Base-by-base conservation (phyloP, 2,329 filamentous ascomycete species). In the Pseudocercospora crystallina region DNA sequence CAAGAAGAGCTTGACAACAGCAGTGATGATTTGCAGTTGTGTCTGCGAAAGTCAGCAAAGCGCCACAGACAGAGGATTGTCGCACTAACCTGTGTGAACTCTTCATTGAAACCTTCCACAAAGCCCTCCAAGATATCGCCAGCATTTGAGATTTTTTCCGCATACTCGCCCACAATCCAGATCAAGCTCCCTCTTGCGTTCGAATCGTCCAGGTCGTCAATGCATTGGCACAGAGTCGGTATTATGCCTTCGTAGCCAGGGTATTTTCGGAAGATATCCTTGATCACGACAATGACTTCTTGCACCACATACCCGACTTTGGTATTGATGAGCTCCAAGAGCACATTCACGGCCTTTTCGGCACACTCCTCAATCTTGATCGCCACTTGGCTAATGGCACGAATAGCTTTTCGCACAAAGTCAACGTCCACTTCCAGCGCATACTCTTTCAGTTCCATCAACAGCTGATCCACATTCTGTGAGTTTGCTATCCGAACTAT, bases 271-370 rank as follows among this genome's bases (percentile, higher is more conserved):
- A 99, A 87, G 55, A 99, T 97, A 61, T 99, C 94, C 75, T 96
- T 97, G 76, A 97, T 96, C 41, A 99, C 94, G n/a, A 99, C 90
- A 56, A 97, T 86, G 0, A 94, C 92, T 73, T 99, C 94, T 71
- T 99, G 94, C 9, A 99, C 94, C 43, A 99, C 94, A 67, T 99
- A 99, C 76, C 96, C 96, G 71, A 97, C 92, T 74, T 97, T 97
- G 53, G 90, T 96, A 57, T 92, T 88, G 68, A 99, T 96, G 40
- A 99, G 78, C 64, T 99, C 94, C 57, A 97, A 80, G 30, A 99
- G 77, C 0, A 91, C 89, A 63, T 95, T 95, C 55, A 99, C 94
- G 59, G 94, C 97, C 71, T 92, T 95, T 72, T 96, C 92, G 66
- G 89, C 94, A 3, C 92, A 89, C 61, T 84, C 85, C 71, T 97